These are phyloP conservation scores for Spirogloea muscicola DNA, from an alignment of 139 green algal genomes.

Conservation along the genomic window DNA sequence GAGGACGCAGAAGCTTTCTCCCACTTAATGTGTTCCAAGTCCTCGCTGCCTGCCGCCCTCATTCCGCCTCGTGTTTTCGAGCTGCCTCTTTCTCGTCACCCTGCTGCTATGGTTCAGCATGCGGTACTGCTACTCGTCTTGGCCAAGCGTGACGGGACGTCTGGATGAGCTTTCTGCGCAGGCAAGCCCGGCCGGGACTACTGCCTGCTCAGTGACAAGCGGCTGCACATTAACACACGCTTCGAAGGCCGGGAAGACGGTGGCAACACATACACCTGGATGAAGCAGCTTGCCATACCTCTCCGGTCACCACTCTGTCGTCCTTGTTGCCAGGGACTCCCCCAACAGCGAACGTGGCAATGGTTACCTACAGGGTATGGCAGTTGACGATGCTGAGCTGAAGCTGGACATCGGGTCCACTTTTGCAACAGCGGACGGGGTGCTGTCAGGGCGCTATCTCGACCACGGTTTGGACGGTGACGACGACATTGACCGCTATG, in stretches of 20 bases:
- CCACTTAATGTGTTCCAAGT: too few species aligned
- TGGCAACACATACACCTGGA: not conserved
- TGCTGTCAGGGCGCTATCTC: not conserved
- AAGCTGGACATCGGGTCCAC: too few species aligned
- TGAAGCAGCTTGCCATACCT: conserved; percentile 7
- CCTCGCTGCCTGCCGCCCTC: too few species aligned
- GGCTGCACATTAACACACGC: conserved; percentile 32
- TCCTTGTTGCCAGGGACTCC: not conserved
- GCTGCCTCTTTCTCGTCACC: too few species aligned
- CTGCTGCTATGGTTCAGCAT: too few species aligned
- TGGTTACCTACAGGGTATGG: not conserved
- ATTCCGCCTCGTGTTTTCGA: too few species aligned
- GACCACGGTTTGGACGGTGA: not conserved
- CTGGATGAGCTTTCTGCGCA: too few species aligned
- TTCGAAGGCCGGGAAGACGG: not conserved
- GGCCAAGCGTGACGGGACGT: too few species aligned
- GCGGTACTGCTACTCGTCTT: too few species aligned
- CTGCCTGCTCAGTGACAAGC: conserved; percentile 31
- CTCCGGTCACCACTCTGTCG: not conserved
- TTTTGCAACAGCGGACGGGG: too few species aligned
- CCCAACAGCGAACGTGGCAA: not conserved
- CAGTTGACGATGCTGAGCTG: conserved; percentile 11
- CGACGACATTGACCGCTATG: not conserved
- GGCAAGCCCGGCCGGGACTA: conserved; percentile 5
- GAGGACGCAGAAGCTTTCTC: too few species aligned